Evolutionary conservation across 441 rosid species (phyloP), one percentile per base, ranked within the genome.

Genomic region (Breynia disticha): DNA sequence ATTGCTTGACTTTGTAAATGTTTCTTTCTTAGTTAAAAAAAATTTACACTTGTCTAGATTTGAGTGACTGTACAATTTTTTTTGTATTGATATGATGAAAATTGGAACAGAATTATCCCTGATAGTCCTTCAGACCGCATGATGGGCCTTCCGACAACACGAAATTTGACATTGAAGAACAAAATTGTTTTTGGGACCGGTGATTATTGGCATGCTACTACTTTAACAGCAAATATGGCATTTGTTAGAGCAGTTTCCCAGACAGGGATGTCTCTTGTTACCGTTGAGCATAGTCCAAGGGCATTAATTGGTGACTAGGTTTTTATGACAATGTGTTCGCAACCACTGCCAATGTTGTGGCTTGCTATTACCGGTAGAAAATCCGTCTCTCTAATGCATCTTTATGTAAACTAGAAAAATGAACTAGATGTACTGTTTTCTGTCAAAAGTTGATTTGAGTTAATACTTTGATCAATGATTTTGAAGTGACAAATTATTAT

Each of bases 211-310:
- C 77, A 60, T 62, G 81, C 90, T 5, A 81, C 90, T 0, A 88
- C 97, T 37, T 74, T 86, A 73, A 91, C 95, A 18, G 95, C 98
- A 54, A 91, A 91, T 69, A 77, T 75, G 83, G 89, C 81, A 44
- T 88, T 91, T 76, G 84, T 78, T 51, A 77, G 97, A 82, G 95
- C 97, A 42, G 81, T 88, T 67, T 75, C 91, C 48, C 98, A 91
- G 79, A 78, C 90, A 10, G 98, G 90, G 64, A 82, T 91, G 91
- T 83, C 95, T 32, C 77, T 91, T 57, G 62, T 62, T 41, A 82
- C 91, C 1, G 66, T 82, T 17, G 78, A 70, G 68, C 97, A 88
- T 58, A 72, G 87, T 61, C 95, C 98, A 6, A 78, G 91, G 56
- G 95, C 98, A 56, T 79, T 88, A 64, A 86, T 83, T 11, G 97